Evolutionary conservation across 148 eudicot species (phyloP).

Genomic region (Fagopyrum esculentum): DNA sequence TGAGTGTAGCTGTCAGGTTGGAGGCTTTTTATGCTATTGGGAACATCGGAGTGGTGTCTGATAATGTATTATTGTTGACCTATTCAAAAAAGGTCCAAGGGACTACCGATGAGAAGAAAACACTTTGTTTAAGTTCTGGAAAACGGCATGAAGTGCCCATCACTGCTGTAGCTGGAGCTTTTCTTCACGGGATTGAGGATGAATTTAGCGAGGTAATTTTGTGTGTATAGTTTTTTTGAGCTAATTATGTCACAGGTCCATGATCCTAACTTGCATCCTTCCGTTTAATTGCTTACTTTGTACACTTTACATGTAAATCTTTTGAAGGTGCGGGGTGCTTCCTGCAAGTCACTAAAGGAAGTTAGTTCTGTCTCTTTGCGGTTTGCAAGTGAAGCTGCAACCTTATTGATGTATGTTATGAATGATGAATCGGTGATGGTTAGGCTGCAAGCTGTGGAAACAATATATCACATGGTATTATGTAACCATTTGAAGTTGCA

Average conservation of each 20-base stretch:
- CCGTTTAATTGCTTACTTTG: neutral
- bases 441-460: conserved; percentile 56
- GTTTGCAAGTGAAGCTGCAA: conserved; percentile 59
- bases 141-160: conserved; percentile 35
- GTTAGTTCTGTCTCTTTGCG: conserved; percentile 42
- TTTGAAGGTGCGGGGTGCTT: conserved; percentile 80
- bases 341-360: conserved; percentile 56
- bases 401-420: conserved; percentile 55
- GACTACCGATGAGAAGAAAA: conserved; percentile 29
- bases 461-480: conserved; percentile 52
- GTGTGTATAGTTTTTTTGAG: conserved; percentile 4
- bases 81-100: conserved; percentile 55
- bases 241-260: neutral
- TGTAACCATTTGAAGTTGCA: conserved; percentile 47
- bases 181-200: conserved; percentile 92
- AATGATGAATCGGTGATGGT: conserved; percentile 78
- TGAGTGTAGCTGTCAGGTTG: conserved; percentile 61
- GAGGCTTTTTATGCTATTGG: conserved; percentile 74
- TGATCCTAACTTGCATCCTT: neutral
- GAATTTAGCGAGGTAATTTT: conserved; percentile 65
- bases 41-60: conserved; percentile 50
- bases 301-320: neutral
- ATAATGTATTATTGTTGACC: conserved; percentile 58
- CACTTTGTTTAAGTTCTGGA: conserved; percentile 27
- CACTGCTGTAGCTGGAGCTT: conserved; percentile 60